phyloP scores from a whole-genome alignment of 73 alveolate species.

The Paramecium bursaria region DNA sequence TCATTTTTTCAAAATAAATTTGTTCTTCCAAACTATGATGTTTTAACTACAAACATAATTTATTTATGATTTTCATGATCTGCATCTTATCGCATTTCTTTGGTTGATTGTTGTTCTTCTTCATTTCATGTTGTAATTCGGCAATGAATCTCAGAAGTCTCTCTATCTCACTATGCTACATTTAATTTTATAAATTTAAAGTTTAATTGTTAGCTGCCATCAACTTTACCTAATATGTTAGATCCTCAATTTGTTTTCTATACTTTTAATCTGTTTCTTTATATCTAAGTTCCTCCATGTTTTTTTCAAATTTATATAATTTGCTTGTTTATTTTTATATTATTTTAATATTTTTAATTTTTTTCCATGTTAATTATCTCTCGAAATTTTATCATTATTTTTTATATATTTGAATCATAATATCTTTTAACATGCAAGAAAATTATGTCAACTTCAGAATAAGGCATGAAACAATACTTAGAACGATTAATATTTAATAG shows the following conservation, averaged over 20 bases:
- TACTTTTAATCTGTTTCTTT: no score
- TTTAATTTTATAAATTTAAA: conserved; percentile 27
- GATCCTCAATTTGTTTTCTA: conserved; percentile 45
- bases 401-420: no score
- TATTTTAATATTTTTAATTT: no score
- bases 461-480: no score
- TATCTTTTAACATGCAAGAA: no score
- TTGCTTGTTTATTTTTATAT: no score
- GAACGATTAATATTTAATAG: no score
- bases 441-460: no score
- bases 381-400: no score
- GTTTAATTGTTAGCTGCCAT: conserved; percentile 58
- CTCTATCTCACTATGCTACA: conserved; percentile 28
- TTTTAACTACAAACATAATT: conserved; percentile 9
- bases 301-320: no score
- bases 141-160: conserved; percentile 17
- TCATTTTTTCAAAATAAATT: conserved; percentile 36
- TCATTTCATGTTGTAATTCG: conserved; percentile 43
- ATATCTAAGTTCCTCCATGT: no score
- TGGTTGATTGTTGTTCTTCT: conserved; percentile 2
- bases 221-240: conserved; percentile 39
- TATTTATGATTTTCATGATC: conserved; percentile 49
- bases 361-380: no score
- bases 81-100: neutral
- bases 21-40: conserved; percentile 1